phyloP scores from a whole-genome alignment of 2,329 filamentous ascomycete genomes.

The Cytospora paraplurivora region DNA sequence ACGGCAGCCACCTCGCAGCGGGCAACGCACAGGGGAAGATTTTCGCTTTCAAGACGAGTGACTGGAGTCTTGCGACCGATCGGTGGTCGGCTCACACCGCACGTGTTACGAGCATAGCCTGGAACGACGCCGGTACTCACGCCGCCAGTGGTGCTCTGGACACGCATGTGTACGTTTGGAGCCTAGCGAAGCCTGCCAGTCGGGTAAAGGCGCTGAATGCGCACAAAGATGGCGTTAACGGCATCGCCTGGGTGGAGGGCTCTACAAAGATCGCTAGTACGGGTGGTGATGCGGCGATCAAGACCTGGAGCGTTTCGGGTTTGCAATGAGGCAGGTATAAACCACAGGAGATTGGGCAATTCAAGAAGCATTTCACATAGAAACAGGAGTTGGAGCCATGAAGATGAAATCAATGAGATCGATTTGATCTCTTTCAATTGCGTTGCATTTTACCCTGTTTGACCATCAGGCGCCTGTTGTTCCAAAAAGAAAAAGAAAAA shows the following conservation, averaged over 20 bases:
- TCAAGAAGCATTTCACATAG: not conserved
- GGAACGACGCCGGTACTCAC: constrained; percentile 77
- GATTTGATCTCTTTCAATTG: constrained; percentile 4
- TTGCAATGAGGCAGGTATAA: constrained; percentile 44
- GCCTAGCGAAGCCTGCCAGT: constrained; percentile 77
- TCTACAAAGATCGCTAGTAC: constrained; percentile 71
- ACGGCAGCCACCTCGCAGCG: constrained; percentile 76
- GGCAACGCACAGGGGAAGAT: constrained; percentile 88
- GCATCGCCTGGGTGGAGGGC: constrained; percentile 73
- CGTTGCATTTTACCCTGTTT: not conserved
- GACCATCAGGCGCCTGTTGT: not conserved
- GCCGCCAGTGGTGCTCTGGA: constrained; percentile 85
- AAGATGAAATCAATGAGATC: not conserved
- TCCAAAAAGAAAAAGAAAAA: too few species aligned
- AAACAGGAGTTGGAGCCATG: not conserved
- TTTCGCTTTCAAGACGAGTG: constrained; percentile 69
- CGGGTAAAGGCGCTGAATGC: constrained; percentile 83
- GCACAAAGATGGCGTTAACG: constrained; percentile 94
- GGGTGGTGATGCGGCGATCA: constrained; percentile 87
- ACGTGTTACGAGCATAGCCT: constrained; percentile 62
- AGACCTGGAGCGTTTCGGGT: constrained; percentile 75
- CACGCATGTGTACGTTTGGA: constrained; percentile 93
- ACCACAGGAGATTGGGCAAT: not conserved
- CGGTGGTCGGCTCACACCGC: constrained; percentile 65
- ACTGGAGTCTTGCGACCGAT: constrained; percentile 76